phyloP scores from a whole-genome alignment of 2,329 filamentous ascomycete species.

The Xylariaceae sp. region DNA sequence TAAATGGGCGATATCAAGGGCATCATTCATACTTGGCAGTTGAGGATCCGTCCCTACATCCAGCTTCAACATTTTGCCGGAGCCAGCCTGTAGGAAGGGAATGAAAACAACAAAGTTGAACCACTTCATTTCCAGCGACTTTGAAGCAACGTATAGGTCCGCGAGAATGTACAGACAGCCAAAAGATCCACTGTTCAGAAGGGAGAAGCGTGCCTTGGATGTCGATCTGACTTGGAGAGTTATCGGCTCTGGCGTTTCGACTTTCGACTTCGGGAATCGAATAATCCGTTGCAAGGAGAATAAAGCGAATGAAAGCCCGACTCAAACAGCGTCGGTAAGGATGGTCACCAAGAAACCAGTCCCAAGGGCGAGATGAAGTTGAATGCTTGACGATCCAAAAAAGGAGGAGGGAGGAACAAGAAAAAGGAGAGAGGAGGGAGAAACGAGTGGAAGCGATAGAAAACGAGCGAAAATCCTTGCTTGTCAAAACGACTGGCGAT shows the following conservation, averaged over 20 bases:
- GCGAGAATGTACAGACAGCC: background rate
- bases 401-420: constrained; percentile 42
- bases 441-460: constrained; percentile 8
- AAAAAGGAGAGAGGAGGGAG: background rate
- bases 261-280: background rate
- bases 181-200: background rate
- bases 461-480: constrained; percentile 10
- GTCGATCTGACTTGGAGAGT: no score
- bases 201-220: no score
- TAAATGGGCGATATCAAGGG: background rate
- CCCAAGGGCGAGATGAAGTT: constrained; percentile 21
- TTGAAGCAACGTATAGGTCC: background rate
- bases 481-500: constrained; percentile 13
- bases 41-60: constrained; percentile 19
- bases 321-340: constrained; percentile 21
- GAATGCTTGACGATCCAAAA: constrained; percentile 45
- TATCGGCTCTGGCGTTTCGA: background rate
- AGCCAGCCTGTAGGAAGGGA: constrained; percentile 17
- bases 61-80: constrained; percentile 21
- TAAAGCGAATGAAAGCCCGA: constrained; percentile 23
- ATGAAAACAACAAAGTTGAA: constrained; percentile 17
- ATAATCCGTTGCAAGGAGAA: constrained; percentile 23
- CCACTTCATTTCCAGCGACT: constrained; percentile 21
- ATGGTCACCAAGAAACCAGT: constrained; percentile 31
- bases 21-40: constrained; percentile 22